These are phyloP conservation scores for Pichia rugopelliculosa DNA, from an alignment of 805 yeast species.

Conservation along the genomic window DNA sequence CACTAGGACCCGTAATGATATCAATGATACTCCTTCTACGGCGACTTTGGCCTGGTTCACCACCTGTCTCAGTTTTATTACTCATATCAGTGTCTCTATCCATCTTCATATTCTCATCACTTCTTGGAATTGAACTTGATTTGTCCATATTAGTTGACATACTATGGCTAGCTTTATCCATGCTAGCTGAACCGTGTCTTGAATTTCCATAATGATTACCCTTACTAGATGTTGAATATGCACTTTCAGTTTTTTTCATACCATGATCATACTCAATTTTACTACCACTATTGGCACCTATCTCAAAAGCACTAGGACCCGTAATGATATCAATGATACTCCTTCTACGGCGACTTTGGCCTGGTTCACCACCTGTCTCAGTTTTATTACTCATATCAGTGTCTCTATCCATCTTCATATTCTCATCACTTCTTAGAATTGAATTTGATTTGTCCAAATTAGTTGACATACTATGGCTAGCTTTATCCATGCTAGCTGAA, in stretches of 20 bases:
- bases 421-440: no score
- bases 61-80: no score
- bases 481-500: background rate
- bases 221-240: background rate
- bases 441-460: no score
- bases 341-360: conserved; percentile 3
- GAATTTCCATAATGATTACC: background rate
- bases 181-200: background rate
- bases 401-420: no score
- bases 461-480: background rate
- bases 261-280: no score
- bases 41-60: background rate
- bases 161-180: background rate
- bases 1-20: conserved; percentile 7
- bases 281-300: no score
- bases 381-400: no score
- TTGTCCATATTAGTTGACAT: background rate
- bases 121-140: no score
- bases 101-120: no score
- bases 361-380: no score
- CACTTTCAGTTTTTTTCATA: background rate
- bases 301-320: no score
- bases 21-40: conserved; percentile 8
- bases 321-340: conserved; percentile 8
- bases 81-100: no score